Conservation (phyloP, 176 grass and related monocot species). For the Raddia distichophylla region DNA sequence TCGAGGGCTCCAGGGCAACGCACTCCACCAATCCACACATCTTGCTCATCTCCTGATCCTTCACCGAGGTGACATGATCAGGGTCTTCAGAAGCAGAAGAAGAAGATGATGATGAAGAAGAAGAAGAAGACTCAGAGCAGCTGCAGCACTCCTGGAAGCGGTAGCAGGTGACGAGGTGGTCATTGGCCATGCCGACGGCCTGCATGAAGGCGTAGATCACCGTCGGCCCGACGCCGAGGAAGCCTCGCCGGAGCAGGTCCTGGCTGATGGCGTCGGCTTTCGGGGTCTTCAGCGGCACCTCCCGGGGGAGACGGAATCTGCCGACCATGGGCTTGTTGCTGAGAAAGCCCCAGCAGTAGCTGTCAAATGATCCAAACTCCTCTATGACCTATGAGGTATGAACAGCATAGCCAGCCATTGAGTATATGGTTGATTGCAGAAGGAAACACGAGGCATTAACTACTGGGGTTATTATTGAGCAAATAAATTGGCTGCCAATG, state of each 20-base stretch:
- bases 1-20: conserved; percentile 39
- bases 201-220: conserved; percentile 99
- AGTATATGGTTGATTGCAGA: not conserved
- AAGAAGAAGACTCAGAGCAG: not conserved
- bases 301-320: conserved; percentile 66
- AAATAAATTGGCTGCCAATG: conserved; percentile 12
- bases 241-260: conserved; percentile 73
- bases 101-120: too few relatives aligned
- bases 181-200: conserved; percentile 86
- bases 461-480: conserved; percentile 11
- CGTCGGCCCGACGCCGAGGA: conserved; percentile 87
- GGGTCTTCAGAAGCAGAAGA: not conserved
- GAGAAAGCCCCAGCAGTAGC: conserved; percentile 90
- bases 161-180: conserved; percentile 83
- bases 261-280: conserved; percentile 91
- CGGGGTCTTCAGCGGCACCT: conserved; percentile 82
- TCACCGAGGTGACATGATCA: conserved; percentile 4
- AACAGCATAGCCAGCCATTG: conserved; percentile 28
- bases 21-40: conserved; percentile 43
- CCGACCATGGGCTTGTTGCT: conserved; percentile 65
- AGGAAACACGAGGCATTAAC: conserved; percentile 30
- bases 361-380: conserved; percentile 90
- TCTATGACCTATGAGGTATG: conserved; percentile 78
- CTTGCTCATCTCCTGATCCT: conserved; percentile 45
- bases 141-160: conserved; percentile 69